These are phyloP conservation scores for Pterocarpus macrocarpus DNA, from an alignment of 306 rosid species.

Conservation along the genomic window DNA sequence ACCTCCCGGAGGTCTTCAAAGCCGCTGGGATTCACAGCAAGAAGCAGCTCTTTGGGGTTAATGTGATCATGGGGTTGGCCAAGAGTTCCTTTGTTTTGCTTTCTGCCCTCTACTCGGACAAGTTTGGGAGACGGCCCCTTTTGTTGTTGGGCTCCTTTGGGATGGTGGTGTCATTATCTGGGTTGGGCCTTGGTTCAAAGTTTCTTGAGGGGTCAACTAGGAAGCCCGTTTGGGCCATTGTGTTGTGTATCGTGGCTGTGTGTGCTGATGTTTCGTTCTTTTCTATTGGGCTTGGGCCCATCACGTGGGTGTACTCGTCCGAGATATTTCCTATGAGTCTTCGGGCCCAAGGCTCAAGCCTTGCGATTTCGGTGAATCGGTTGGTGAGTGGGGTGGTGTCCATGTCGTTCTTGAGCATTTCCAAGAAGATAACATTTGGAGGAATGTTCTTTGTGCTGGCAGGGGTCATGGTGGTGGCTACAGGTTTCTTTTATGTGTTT, in stretches of 20 bases:
- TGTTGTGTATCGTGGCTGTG: conserved; percentile 59
- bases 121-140: conserved; percentile 72
- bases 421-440: conserved; percentile 66
- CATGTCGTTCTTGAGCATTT: conserved; percentile 71
- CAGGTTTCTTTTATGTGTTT: conserved; percentile 55
- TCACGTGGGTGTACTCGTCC: conserved; percentile 79
- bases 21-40: conserved; percentile 65
- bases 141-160: conserved; percentile 73
- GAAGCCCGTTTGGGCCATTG: conserved; percentile 71
- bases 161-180: conserved; percentile 65
- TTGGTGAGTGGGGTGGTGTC: conserved; percentile 78
- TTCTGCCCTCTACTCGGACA: conserved; percentile 72
- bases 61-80: conserved; percentile 73
- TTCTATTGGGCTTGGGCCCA: conserved; percentile 89
- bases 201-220: conserved; percentile 35
- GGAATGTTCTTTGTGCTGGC: conserved; percentile 65
- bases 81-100: conserved; percentile 65
- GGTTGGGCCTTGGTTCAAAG: conserved; percentile 73
- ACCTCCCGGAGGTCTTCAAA: conserved; percentile 75
- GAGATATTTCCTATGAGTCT: conserved; percentile 74
- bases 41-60: conserved; percentile 68
- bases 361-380: conserved; percentile 78
- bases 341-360: conserved; percentile 82
- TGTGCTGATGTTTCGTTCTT: conserved; percentile 75
- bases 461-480: conserved; percentile 68